Percentiles rank a stretch among this genome's conserved stretches.
phyloP scores from a whole-genome alignment of 371 early-diverging fungal genomes.

The Lichtheimia corymbifera region DNA sequence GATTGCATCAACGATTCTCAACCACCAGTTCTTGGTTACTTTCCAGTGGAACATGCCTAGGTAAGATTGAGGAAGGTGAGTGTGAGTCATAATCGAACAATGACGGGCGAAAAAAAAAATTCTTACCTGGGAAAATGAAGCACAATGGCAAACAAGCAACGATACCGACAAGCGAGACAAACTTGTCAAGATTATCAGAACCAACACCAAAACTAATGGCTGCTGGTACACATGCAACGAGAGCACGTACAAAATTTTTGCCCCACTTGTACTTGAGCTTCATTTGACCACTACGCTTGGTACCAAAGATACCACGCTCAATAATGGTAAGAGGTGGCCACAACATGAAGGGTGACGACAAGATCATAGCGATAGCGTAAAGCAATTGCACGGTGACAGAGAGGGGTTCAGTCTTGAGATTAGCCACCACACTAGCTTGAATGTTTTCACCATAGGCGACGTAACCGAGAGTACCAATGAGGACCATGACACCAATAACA shows the following conservation, averaged over 20 bases:
- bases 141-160: slow-evolving; percentile 47
- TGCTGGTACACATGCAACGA: slow-evolving; percentile 57
- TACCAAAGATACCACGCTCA: slow-evolving; percentile 56
- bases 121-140: slow-evolving; percentile 54
- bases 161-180: slow-evolving; percentile 65
- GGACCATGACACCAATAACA: slow-evolving; percentile 62
- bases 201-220: slow-evolving; percentile 65
- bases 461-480: slow-evolving; percentile 74
- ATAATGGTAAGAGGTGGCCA: slow-evolving; percentile 75
- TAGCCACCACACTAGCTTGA: slow-evolving; percentile 71
- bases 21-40: slow-evolving; percentile 34
- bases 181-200: slow-evolving; percentile 64
- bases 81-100: neutral
- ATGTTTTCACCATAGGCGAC: slow-evolving; percentile 70
- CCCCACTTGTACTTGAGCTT: slow-evolving; percentile 56
- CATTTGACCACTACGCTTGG: slow-evolving; percentile 32
- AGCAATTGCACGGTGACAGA: slow-evolving; percentile 65
- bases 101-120: slow-evolving; percentile 7
- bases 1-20: slow-evolving; percentile 38
- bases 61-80: neutral
- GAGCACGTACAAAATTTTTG: slow-evolving; percentile 65
- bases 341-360: slow-evolving; percentile 76
- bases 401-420: slow-evolving; percentile 55
- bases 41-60: slow-evolving; percentile 63
- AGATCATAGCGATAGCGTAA: slow-evolving; percentile 78